Conservation (phyloP, 208 protist genomes). For the Leishmania amazonensis region DNA sequence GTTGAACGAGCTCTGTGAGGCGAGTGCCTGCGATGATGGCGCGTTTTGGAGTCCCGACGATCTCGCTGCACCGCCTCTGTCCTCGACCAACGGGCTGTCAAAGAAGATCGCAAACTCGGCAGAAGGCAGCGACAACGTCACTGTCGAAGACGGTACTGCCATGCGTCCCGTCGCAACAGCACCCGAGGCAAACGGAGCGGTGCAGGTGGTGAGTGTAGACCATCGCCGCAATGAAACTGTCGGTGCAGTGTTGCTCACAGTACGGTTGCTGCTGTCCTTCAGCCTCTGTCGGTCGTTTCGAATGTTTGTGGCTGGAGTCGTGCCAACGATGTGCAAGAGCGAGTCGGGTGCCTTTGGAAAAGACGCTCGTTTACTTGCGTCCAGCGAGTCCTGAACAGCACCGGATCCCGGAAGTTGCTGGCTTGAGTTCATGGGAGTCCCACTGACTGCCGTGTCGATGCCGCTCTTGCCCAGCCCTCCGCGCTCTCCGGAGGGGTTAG, state of each 20-base stretch:
- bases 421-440: neutral
- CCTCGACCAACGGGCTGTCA: neutral
- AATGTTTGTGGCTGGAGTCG: neutral
- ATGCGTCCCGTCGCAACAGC: neutral
- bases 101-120: no score
- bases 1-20: neutral
- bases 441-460: neutral
- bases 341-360: neutral
- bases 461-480: neutral
- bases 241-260: neutral
- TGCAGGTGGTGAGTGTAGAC: neutral
- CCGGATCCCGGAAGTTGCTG: neutral
- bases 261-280: neutral
- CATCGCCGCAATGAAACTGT: neutral
- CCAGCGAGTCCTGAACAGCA: neutral
- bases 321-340: neutral
- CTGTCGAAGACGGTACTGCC: neutral
- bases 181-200: neutral
- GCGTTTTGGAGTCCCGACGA: neutral
- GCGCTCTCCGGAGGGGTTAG: neutral
- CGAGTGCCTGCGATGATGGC: neutral
- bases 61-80: neutral
- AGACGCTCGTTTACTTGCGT: neutral
- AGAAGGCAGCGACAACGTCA: neutral
- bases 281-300: neutral